phyloP scores from a whole-genome alignment of 345 rosid genomes.

The Toxicodendron radicans region DNA sequence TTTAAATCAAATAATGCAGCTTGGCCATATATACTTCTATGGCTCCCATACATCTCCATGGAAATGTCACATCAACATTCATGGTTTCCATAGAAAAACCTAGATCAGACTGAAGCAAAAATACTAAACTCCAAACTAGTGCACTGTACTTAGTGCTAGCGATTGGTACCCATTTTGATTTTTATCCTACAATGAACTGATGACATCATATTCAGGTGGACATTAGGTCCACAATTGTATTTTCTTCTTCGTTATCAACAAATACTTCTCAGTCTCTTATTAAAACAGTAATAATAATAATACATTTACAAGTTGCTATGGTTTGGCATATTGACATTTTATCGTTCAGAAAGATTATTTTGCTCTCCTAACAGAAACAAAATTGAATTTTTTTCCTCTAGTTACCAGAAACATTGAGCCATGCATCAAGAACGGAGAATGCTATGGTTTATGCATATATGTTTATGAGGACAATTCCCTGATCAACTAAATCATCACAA shows the following conservation, averaged over 20 bases:
- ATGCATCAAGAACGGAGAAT: neutral
- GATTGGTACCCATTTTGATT: neutral
- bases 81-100: neutral
- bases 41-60: neutral
- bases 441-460: neutral
- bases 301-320: neutral
- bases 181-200: neutral
- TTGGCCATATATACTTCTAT: neutral
- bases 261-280: too few species aligned
- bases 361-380: neutral
- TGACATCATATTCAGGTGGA: neutral
- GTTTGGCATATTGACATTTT: neutral
- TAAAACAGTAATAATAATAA: too few species aligned
- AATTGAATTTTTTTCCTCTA: neutral
- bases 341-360: neutral
- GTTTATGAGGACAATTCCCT: neutral
- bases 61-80: neutral
- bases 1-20: neutral
- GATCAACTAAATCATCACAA: neutral
- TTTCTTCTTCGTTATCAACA: too few species aligned
- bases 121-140: neutral
- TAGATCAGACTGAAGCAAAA: neutral
- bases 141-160: neutral
- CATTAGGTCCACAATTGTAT: too few species aligned
- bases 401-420: neutral